These are phyloP conservation scores for Neurospora sublineolata DNA, from an alignment of 495 filamentous ascomycete genomes.

Conservation along the genomic window DNA sequence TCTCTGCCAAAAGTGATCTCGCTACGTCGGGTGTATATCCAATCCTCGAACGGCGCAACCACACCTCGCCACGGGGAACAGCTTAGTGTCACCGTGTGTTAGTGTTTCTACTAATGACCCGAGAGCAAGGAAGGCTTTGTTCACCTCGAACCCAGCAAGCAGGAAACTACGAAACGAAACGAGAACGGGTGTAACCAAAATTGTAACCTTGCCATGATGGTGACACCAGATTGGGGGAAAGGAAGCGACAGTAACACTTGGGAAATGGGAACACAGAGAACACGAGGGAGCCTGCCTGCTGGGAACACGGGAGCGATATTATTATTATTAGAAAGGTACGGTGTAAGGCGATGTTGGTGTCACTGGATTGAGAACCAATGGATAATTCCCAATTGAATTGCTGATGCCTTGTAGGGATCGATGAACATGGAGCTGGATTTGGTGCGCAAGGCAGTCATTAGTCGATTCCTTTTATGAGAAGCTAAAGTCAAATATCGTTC, in stretches of 20 bases:
- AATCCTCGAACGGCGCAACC: background rate
- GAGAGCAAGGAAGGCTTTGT: too few species aligned
- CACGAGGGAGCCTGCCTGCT: background rate
- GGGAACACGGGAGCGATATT: background rate
- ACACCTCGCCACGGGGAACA: background rate
- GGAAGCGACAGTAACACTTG: background rate
- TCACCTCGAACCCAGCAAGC: too few species aligned
- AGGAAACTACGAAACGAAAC: background rate
- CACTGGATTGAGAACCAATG: background rate
- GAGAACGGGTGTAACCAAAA: background rate
- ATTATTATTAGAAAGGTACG: too few species aligned
- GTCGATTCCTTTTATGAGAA: background rate
- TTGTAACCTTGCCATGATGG: background rate
- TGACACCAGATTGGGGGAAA: background rate
- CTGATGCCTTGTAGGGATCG: background rate
- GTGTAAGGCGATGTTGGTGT: background rate
- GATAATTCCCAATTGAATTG: background rate
- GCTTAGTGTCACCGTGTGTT: background rate
- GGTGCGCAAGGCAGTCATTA: background rate
- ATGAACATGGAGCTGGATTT: background rate
- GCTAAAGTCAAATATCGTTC: background rate
- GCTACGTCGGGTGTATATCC: background rate
- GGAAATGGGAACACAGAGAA: background rate
- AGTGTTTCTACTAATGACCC: background rate
- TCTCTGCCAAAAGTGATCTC: background rate